Base-by-base conservation (phyloP, 73 alveolate genomes). In the Paramecium bursaria region DNA sequence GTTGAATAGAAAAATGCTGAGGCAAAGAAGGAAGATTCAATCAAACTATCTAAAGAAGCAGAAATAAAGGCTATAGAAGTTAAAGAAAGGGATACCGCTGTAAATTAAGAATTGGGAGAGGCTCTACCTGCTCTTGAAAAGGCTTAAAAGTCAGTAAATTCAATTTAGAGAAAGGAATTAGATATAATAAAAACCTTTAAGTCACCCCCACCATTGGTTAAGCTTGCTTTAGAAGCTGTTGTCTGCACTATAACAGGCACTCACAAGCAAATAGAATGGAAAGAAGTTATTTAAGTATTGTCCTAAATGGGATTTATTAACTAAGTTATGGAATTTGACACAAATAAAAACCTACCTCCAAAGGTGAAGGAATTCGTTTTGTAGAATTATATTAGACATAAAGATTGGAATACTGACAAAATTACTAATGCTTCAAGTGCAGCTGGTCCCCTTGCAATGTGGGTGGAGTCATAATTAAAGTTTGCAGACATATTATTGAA, bases 361-460 rank as follows among this genome's bases (percentile, higher is more conserved):
- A 50, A 47, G 9, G 86, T 87, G 46, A 85, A 88, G 85, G 86
- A 75, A 48, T 49, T 80, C 17, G 74, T 94, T 21, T 25, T 50
- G 49, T 35, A 57, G n/a, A 87, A 92, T 22, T 92, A 90, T 79
- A 39, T 94, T n/a, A 55, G 87, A 29, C 52, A 46, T 53, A 53
- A 53, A 14, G 98, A 92, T n/a, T 97, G 99, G 98, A 92, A 95
- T 74, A 89, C 95, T 33, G 98, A 88, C 55, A 89, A 77, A 85
- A 97, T 97, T 60, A 76, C 85, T 88, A 92, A 85, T 49, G 99
- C 99, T 23, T 92, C 95, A 33, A 73, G 92, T 51, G 99, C 98
- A 42, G 99, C 99, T 3, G 99, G 99, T 14, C 98, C 99, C 15
- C 80, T 97, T 17, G 99, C 99, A 1, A 93, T 92, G 80, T 97